Percentiles rank a stretch among this genome's conserved stretches.
phyloP scores from a whole-genome alignment of 345 rosid species.

The Lumnitzera littorea region DNA sequence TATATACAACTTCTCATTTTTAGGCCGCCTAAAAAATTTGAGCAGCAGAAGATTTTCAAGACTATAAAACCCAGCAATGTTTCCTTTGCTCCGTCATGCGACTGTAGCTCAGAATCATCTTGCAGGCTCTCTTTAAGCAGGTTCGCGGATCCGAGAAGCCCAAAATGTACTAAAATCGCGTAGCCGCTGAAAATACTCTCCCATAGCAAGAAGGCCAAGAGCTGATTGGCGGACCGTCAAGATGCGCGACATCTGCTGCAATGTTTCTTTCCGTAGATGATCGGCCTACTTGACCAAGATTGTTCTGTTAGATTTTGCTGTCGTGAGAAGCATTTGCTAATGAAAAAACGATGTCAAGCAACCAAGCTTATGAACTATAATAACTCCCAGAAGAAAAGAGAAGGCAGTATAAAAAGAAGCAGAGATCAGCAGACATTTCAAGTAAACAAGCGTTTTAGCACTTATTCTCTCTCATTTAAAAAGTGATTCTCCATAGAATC shows the following conservation, averaged over 20 bases:
- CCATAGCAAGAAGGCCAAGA: constrained; percentile 69
- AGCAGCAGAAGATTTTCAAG: constrained; percentile 23
- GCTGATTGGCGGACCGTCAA: constrained; percentile 78
- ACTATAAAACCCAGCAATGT: constrained; percentile 11
- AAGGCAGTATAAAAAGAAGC: too few species aligned
- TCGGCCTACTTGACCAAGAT: constrained; percentile 52
- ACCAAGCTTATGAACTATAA: neutral
- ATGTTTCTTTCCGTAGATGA: constrained; percentile 71
- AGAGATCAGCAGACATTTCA: too few species aligned
- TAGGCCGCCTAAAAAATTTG: constrained; percentile 34
- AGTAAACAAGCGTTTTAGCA: too few species aligned
- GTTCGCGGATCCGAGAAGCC: constrained; percentile 50
- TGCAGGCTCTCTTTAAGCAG: constrained; percentile 22
- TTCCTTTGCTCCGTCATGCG: constrained; percentile 13
- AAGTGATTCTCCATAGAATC: too few species aligned
- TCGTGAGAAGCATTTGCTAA: neutral
- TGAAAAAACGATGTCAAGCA: neutral
- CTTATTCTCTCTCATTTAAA: too few species aligned
- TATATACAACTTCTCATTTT: constrained; percentile 21
- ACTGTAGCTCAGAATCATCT: neutral
- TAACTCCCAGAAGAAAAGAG: too few species aligned
- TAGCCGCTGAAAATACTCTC: constrained; percentile 77
- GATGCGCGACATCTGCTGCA: constrained; percentile 72
- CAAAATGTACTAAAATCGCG: constrained; percentile 62
- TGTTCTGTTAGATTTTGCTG: neutral